These are phyloP conservation scores for Cutaneotrichosporon dermatis DNA, from an alignment of 1,284 basidiomycete genomes.

Conservation along the genomic window DNA sequence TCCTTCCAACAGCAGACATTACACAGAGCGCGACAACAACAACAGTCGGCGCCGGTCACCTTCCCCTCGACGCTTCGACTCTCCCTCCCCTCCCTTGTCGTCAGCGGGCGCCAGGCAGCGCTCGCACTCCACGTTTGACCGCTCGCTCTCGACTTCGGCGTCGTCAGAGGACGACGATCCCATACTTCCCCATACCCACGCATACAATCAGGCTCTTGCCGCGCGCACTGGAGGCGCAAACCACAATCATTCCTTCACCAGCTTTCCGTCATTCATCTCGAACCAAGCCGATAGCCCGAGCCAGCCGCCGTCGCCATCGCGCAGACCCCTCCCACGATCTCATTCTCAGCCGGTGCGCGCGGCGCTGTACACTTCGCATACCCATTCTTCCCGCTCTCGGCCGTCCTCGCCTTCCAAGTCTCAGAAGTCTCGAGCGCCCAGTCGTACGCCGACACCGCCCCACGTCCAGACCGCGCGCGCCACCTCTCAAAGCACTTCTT, in stretches of 20 bases:
- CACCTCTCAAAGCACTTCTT: too few relatives aligned
- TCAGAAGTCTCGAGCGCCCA: too few relatives aligned
- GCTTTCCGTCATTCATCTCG: neutral
- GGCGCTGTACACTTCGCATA: too few relatives aligned
- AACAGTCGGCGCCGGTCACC: neutral
- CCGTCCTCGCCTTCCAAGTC: too few relatives aligned
- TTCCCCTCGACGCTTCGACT: neutral
- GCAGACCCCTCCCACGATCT: neutral
- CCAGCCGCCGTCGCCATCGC: too few relatives aligned
- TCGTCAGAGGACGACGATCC: neutral
- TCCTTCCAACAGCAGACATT: neutral
- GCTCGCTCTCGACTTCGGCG: neutral
- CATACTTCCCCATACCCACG: slow-evolving; percentile 2
- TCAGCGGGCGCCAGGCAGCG: neutral
- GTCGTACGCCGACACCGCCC: too few relatives aligned
- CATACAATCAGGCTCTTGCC: neutral
- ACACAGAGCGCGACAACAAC: neutral
- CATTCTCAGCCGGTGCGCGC: neutral
- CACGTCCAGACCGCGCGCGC: too few relatives aligned
- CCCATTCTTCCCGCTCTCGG: too few relatives aligned
- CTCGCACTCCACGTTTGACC: neutral
- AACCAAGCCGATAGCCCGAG: too few relatives aligned
- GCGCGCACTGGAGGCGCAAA: neutral
- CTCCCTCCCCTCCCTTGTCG: neutral
- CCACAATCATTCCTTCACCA: neutral